phyloP scores from a whole-genome alignment of 2,329 filamentous ascomycete genomes.

The Huntiella omanensis region DNA sequence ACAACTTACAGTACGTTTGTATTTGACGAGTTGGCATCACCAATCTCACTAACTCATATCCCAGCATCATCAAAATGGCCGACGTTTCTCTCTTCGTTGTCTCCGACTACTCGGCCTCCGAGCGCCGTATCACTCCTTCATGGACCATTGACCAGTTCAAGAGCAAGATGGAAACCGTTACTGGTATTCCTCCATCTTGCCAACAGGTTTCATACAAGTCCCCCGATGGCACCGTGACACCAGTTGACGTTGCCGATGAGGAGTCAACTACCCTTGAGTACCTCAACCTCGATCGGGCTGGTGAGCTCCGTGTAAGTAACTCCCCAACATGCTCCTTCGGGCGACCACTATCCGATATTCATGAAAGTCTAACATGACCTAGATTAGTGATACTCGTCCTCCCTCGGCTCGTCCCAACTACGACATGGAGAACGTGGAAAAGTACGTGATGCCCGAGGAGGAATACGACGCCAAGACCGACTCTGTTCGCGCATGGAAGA shows the following conservation, averaged over 20 bases:
- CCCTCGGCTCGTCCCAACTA: constrained; percentile 58
- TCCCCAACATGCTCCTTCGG: neutral
- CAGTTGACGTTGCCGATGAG: constrained; percentile 54
- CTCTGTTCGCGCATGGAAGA: constrained; percentile 90
- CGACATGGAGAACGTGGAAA: constrained; percentile 65
- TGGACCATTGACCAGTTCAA: constrained; percentile 80
- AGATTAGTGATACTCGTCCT: constrained; percentile 71
- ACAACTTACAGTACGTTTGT: too few relatives aligned
- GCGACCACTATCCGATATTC: constrained; percentile 1
- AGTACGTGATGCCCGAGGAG: constrained; percentile 71
- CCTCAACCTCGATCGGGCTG: constrained; percentile 54
- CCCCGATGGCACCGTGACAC: constrained; percentile 34
- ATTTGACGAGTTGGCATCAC: too few relatives aligned
- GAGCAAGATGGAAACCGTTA: constrained; percentile 76
- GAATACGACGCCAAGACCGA: constrained; percentile 77
- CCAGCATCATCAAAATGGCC: constrained; percentile 26
- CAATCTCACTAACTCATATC: too few relatives aligned
- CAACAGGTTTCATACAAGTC: constrained; percentile 60
- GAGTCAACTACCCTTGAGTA: constrained; percentile 44
- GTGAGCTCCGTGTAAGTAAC: constrained; percentile 58
- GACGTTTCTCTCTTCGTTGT: constrained; percentile 60
- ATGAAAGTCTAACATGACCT: constrained; percentile 5
- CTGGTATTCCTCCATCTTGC: constrained; percentile 64
- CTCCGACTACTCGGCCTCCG: constrained; percentile 61
- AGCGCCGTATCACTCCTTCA: constrained; percentile 78